Conservation (phyloP, 768 basidiomycete species). For the Boletus pseudo-olivaceus region DNA sequence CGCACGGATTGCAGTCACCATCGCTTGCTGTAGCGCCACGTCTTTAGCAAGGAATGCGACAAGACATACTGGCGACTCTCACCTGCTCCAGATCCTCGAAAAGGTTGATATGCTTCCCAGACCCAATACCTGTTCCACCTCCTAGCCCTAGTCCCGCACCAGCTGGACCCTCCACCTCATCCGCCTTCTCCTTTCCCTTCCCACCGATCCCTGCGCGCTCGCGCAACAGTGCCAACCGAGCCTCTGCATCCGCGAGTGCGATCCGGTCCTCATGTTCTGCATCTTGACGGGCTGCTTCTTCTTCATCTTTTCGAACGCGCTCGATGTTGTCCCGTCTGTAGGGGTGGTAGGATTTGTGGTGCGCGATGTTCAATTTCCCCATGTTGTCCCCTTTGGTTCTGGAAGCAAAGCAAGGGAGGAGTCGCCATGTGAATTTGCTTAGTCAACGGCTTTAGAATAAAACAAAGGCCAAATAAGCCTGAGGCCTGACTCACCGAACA, state of each 20-base stretch:
- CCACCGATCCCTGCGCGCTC: constrained; percentile 50
- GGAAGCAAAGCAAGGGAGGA: neutral
- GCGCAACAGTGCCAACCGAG: constrained; percentile 62
- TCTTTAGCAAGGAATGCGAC: neutral
- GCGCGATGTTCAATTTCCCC: constrained; percentile 69
- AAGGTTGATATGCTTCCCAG: constrained; percentile 74
- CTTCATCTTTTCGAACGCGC: constrained; percentile 75
- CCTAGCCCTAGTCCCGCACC: neutral
- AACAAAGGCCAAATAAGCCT: constrained; percentile 13
- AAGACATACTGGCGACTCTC: constrained; percentile 8
- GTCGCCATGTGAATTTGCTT: neutral
- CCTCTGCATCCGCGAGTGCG: constrained; percentile 78
- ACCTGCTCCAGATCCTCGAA: constrained; percentile 82
- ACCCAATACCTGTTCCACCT: constrained; percentile 11
- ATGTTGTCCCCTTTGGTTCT: neutral
- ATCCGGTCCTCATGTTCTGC: constrained; percentile 68
- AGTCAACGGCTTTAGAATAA: constrained; percentile 14
- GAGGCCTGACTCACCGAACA: neutral
- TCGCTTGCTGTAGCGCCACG: constrained; percentile 37
- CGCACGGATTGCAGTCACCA: constrained; percentile 44
- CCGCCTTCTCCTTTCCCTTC: constrained; percentile 37
- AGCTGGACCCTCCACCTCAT: constrained; percentile 22
- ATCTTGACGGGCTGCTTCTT: constrained; percentile 65
- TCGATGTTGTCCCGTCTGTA: constrained; percentile 85
- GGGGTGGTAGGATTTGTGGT: constrained; percentile 89